Evolutionary conservation across 306 rosid species (phyloP), one percentile per base, ranked within the genome.

Genomic region (Vicia sativa): DNA sequence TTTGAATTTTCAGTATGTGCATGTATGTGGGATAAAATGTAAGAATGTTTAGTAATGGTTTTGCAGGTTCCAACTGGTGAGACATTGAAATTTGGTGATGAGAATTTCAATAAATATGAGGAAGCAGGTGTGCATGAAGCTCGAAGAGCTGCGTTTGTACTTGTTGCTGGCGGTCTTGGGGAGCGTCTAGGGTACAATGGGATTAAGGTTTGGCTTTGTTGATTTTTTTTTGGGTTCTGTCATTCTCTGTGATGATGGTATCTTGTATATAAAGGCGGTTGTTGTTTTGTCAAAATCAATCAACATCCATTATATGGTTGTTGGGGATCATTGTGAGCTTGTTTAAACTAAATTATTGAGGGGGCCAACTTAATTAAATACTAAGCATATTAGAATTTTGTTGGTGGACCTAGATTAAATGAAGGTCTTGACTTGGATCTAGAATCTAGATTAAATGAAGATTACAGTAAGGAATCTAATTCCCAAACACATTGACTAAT

Each of bases 151-250:
- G 99, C 88, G 55, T 93, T 93, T 85, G 97, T 93, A 77, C 99
- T 93, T 65, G 99, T 93, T 65, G 99, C 99, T n/a, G 97, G 99
- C 35, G 99, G 97, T 59, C 99, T 93, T 70, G 99, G 99, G 52
- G 99, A 93, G 77, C 99, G 97, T 65, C 72, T 93, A 38, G 99
- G 99, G 44, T 93, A 90, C 82, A 93, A 85, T 37, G 99, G 99
- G 72, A 88, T 93, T 75, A 93, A 93, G 96, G 98, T 87, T 74
- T 54, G 26, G 3, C 46, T 31, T 16, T 18, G 46, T 52, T 11
- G 7, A 4, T 39, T 43, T 44, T 28, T 38, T 38, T 49, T 34
- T 48, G 48, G 41, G 11, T 25, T 53, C 4, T 48, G 23, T 52
- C 50, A 16, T 71, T 55, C 9, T 43, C 4, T 62, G 13, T 66